Evolutionary conservation across 2,329 filamentous ascomycete genomes (phyloP).

Genomic region (Mariannaea elegans): DNA sequence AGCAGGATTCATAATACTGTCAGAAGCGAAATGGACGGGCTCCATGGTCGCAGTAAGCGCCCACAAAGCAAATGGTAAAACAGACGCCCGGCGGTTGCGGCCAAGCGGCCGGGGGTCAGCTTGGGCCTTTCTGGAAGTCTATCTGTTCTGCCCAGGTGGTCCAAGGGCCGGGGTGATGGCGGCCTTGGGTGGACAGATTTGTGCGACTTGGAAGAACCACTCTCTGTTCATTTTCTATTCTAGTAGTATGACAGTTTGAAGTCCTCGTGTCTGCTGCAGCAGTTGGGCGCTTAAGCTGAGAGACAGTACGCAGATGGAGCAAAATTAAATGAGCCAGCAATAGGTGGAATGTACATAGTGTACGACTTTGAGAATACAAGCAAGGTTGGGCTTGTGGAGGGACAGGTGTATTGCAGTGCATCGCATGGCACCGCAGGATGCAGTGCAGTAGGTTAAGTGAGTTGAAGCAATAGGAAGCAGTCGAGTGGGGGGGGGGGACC

Average conservation of each 20-base stretch:
- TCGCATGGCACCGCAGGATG: conserved; percentile 9
- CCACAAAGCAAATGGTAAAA: neutral
- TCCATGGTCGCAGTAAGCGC: conserved; percentile 15
- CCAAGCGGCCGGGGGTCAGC: neutral
- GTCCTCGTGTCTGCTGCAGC: neutral
- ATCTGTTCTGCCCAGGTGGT: neutral
- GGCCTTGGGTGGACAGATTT: neutral
- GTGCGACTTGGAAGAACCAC: neutral
- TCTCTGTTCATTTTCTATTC: conserved; percentile 8
- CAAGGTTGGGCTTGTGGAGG: neutral
- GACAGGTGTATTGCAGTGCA: neutral
- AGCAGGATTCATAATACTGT: neutral
- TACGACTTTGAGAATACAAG: too few relatives aligned
- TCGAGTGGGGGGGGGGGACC: conserved; percentile 5
- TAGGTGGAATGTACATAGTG: too few relatives aligned
- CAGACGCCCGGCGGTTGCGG: conserved; percentile 18
- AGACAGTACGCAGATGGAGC: neutral
- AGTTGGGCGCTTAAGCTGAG: conserved; percentile 4
- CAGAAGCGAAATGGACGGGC: neutral
- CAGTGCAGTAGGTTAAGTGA: conserved; percentile 4
- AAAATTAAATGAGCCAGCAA: neutral
- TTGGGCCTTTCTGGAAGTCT: neutral
- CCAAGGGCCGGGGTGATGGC: conserved; percentile 14
- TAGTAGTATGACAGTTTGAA: neutral
- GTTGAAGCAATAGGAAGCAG: conserved; percentile 1